These are phyloP conservation scores for Lactarius vividus DNA, from an alignment of 768 basidiomycete genomes.

Conservation along the genomic window DNA sequence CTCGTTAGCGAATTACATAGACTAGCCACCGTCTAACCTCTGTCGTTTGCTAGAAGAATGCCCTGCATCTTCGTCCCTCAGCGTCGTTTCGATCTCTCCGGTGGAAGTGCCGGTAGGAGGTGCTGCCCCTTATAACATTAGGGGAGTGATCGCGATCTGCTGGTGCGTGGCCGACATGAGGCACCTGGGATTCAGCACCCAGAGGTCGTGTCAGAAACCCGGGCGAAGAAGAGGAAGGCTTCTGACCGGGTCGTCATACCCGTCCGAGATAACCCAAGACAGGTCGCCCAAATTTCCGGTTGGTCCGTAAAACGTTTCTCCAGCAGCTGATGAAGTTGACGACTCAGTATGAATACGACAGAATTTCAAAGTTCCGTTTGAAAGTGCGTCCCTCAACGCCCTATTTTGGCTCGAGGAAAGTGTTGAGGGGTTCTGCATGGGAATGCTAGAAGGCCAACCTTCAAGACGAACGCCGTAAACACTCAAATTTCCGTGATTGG, in stretches of 20 bases:
- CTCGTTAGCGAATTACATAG: not conserved
- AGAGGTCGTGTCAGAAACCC: slow-evolving; percentile 5
- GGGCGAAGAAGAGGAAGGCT: slow-evolving; percentile 7
- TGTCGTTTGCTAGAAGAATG: slow-evolving; percentile 11
- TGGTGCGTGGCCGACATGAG: slow-evolving; percentile 3
- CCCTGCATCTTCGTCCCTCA: slow-evolving; percentile 2
- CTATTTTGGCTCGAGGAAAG: slow-evolving; percentile 56
- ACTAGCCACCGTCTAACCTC: slow-evolving; percentile 13
- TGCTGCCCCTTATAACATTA: not conserved
- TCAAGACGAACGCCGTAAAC: slow-evolving; percentile 56
- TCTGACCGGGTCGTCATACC: slow-evolving; percentile 20
- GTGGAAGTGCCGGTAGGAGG: not conserved
- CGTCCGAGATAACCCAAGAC: slow-evolving; percentile 28
- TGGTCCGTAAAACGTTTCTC: slow-evolving; percentile 3
- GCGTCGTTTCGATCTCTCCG: not conserved
- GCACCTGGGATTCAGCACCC: slow-evolving; percentile 8
- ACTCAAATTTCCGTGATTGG: slow-evolving; percentile 56
- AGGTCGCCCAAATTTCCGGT: slow-evolving; percentile 11
- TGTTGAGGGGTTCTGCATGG: slow-evolving; percentile 59
- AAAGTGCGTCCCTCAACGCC: slow-evolving; percentile 47
- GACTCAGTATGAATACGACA: slow-evolving; percentile 15
- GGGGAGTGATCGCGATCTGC: slow-evolving; percentile 12
- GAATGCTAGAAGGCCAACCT: slow-evolving; percentile 63
- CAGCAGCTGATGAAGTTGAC: not conserved
- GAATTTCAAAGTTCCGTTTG: slow-evolving; percentile 49